Evolutionary conservation across 768 basidiomycete genomes (phyloP).

Genomic region (Megacollybia marginata): DNA sequence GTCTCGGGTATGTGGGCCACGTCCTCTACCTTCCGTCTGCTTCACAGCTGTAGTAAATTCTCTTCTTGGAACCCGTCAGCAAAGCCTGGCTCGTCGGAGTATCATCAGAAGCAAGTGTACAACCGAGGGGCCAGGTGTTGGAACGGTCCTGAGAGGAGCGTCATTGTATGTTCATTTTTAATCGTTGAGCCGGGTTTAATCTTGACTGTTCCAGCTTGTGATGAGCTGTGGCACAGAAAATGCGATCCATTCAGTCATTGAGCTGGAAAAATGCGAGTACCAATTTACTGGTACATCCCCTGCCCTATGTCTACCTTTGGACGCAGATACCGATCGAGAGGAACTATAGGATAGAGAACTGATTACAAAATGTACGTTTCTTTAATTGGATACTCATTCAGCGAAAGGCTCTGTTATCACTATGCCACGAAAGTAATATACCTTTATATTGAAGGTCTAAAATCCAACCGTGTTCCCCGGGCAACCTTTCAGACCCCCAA

Average conservation of each 20-base stretch:
- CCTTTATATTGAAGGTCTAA: too few relatives aligned
- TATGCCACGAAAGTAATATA: too few relatives aligned
- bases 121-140: constrained; percentile 84
- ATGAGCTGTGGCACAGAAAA: constrained; percentile 86
- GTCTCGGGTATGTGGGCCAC: constrained; percentile 64
- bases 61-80: constrained; percentile 68
- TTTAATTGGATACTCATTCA: too few relatives aligned
- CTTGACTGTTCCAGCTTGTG: constrained; percentile 45
- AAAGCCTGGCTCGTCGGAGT: constrained; percentile 55
- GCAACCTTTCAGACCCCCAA: too few relatives aligned
- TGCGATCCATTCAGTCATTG: constrained; percentile 64
- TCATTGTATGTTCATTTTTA: constrained; percentile 44
- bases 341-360: too few relatives aligned
- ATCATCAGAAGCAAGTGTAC: constrained; percentile 80
- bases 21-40: not conserved
- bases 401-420: too few relatives aligned
- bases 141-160: constrained; percentile 91
- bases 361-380: too few relatives aligned
- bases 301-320: constrained; percentile 65
- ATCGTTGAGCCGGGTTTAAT: not conserved
- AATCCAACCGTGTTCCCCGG: too few relatives aligned
- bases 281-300: constrained; percentile 80
- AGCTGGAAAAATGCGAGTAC: constrained; percentile 97
- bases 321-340: not conserved
- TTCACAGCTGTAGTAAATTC: constrained; percentile 47